Base-by-base conservation (phyloP, 305 asterid species). In the Rubia peregrina region DNA sequence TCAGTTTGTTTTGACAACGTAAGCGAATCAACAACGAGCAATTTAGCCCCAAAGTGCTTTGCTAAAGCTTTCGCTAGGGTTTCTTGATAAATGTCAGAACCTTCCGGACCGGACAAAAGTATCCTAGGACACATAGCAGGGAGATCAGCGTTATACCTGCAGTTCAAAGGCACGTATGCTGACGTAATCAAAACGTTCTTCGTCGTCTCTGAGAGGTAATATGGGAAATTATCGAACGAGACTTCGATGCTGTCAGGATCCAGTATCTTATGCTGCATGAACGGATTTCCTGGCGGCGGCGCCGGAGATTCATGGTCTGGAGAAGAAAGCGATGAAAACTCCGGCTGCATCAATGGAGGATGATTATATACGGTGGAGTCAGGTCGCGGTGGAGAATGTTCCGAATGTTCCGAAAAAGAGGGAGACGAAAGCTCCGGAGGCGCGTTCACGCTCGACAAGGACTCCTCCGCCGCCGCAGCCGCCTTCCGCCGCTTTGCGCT, bases 1-100 rank as follows among this genome's bases (percentile, higher is more conserved):
- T 49, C 78, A 68, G 78, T 73, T 77, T 88, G 96, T 84, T 87
- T 90, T 41, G 82, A 95, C 73, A 88, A 70, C 38, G 81, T 71
- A 71, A 92, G 83, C 67, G 92, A 78, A 82, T 92, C 97, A 40
- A 90, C 86, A 73, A 83, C 74, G 55, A 92, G 91, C 73, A 92
- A 87, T 63, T 80, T 82, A 30, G 84, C 96, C 70, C 79, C 85
- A 80, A 81, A 87, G 77, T 87, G 71, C 71, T 87, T 86, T 6
- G 98, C 90, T 56, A 92, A 91, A 38, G 98, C 98, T 84, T 92
- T 92, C 61, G 88, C 40, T 80, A 92, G 79, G 51, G 85, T 88
- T 81, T 88, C 98, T 83, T 90, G 96, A 75, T 90, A 92, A 80
- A 92, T 92, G 72, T 92, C 97, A n/a, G 97, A 92, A 71, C 98